Evolutionary conservation across 495 filamentous ascomycete species (phyloP), one percentile per base, ranked within the genome.

Genomic region (Annulohypoxylon maeteangense): DNA sequence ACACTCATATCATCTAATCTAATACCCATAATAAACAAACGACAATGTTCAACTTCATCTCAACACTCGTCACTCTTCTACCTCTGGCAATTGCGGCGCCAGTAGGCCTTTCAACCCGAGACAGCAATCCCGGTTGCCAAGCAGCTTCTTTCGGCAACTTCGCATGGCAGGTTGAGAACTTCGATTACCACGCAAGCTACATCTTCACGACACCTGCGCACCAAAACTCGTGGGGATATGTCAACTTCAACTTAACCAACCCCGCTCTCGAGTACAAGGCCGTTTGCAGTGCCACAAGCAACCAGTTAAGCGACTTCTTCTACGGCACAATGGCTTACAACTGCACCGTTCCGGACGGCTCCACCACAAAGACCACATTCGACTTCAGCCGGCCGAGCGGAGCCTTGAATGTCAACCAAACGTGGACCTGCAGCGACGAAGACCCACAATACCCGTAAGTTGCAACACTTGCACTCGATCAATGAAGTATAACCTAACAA

Each of bases 221-320:
- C 70, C 82, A 84, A 55, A 82, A 79, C 61, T 78, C 80, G 6
- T 78, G 70, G 69, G 82, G 81, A 18, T 74, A 74, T 54, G 80
- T 79, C 48, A 72, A 73, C 58, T 83, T 85, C 74, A 81, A 83
- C 72, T 66, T 85, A 14, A 67, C 66, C 65, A 83, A 83, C 80
- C 76, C 79, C 25, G 81, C 78, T 32, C 55, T 80, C 48, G 64
- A 71, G 29, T 72, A 73, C 45, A 70, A 66, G 4, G 71, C 75
- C 12, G 32, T 61, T 38, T 85, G 83, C 76, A 76, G 75, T 42
- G 82, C 74, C 10, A 10, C 50, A n/a, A 82, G 80, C 76, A 75
- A 70, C 70, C 78, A 78, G 73, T 72, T 85, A 20, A 50, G 18
- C 3, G 79, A 83, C 51, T 84, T 83, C 61, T 84, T 85, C 71